phyloP scores from a whole-genome alignment of 352 stramenopile species.

The Vaucheria bursata region DNA sequence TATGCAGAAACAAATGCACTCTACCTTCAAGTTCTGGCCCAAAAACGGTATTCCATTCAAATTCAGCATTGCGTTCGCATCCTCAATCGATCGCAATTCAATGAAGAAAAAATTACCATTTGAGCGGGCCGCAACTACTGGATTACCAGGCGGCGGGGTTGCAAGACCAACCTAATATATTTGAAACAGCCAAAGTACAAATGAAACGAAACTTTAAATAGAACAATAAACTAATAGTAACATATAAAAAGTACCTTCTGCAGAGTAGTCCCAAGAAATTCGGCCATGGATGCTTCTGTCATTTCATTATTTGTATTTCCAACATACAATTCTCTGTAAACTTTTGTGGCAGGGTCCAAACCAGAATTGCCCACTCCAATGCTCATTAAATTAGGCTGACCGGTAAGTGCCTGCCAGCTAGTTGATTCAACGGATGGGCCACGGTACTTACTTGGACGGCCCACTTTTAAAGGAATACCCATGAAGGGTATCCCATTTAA shows the following conservation, averaged over 20 bases:
- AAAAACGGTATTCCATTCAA: constrained; percentile 73
- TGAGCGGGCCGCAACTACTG: constrained; percentile 59
- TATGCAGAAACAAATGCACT: no score
- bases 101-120: constrained; percentile 70
- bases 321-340: constrained; percentile 64
- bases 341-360: constrained; percentile 40
- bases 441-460: constrained; percentile 63
- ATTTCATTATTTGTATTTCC: constrained; percentile 67
- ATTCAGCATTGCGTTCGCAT: constrained; percentile 64
- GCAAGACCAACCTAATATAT: constrained; percentile 43
- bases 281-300: constrained; percentile 55
- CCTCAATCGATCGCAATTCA: constrained; percentile 59
- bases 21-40: constrained; percentile 47
- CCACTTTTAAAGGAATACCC: constrained; percentile 55
- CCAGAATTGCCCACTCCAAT: constrained; percentile 12
- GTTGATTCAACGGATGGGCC: constrained; percentile 54
- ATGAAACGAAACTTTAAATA: not conserved
- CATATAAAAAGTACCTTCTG: constrained; percentile 31
- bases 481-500: constrained; percentile 69
- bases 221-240: not conserved
- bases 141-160: constrained; percentile 54
- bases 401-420: constrained; percentile 45
- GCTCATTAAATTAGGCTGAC: not conserved
- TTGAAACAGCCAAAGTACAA: not conserved
- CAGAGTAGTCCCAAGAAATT: constrained; percentile 49